Conservation (phyloP, 2,329 filamentous ascomycete species). For the Aspergillus amoenus region DNA sequence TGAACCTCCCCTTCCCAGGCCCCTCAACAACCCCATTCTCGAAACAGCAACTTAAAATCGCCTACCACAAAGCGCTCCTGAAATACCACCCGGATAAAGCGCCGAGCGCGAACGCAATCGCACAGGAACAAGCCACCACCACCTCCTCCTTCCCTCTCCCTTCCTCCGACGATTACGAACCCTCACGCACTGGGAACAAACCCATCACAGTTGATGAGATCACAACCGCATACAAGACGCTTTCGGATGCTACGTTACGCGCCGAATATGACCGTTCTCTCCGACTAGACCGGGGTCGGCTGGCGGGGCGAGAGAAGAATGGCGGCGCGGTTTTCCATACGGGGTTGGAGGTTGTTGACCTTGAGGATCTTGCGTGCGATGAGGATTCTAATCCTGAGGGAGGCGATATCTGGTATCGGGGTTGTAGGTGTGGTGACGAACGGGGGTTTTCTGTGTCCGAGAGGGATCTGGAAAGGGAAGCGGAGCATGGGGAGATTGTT, state of each 20-base stretch:
- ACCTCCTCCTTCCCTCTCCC: neutral
- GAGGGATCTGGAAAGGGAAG: constrained; percentile 52
- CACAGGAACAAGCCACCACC: neutral
- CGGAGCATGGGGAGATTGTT: constrained; percentile 55
- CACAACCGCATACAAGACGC: constrained; percentile 56
- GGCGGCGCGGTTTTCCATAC: constrained; percentile 44
- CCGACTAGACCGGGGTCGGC: constrained; percentile 33
- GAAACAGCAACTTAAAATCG: constrained; percentile 50
- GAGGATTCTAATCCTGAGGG: constrained; percentile 25
- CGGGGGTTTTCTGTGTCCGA: constrained; percentile 57
- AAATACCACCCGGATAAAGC: constrained; percentile 60
- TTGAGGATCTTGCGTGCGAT: constrained; percentile 54
- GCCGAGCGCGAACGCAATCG: constrained; percentile 17
- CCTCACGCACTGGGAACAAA: neutral
- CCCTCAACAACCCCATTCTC: constrained; percentile 25
- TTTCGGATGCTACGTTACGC: constrained; percentile 46
- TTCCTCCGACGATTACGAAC: neutral
- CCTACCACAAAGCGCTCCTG: constrained; percentile 59
- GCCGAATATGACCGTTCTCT: constrained; percentile 51
- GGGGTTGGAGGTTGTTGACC: constrained; percentile 58
- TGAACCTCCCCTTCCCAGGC: constrained; percentile 35
- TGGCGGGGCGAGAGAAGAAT: constrained; percentile 26
- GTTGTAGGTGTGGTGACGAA: constrained; percentile 60
- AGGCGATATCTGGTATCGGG: constrained; percentile 53
- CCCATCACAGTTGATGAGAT: constrained; percentile 57